These are phyloP conservation scores for Chaetomidium leptoderma DNA, from an alignment of 495 filamentous ascomycete genomes.

Conservation along the genomic window DNA sequence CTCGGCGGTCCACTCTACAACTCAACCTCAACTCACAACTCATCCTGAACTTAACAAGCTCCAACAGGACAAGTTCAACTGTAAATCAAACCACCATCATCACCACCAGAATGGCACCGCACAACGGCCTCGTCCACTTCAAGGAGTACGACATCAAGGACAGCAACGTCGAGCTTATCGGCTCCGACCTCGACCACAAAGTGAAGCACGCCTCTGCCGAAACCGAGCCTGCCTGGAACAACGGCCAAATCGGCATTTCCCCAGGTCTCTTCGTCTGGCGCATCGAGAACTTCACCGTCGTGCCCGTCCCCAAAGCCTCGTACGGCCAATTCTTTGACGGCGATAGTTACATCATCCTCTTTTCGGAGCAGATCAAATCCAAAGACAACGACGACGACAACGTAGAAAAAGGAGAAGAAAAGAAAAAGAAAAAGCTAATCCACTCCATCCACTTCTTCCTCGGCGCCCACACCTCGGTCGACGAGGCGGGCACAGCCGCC, in stretches of 20 bases:
- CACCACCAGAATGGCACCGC: neutral
- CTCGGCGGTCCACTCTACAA: too few relatives aligned
- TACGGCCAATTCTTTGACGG: neutral
- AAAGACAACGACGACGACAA: neutral
- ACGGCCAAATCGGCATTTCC: neutral
- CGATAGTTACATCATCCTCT: slow-evolving; percentile 9
- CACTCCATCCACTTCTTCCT: slow-evolving; percentile 6
- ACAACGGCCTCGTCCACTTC: slow-evolving; percentile 7
- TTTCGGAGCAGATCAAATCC: neutral
- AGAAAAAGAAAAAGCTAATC: neutral
- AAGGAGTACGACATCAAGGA: slow-evolving; percentile 4
- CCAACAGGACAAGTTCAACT: too few relatives aligned
- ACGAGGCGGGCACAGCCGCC: slow-evolving; percentile 2
- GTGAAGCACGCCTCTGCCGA: slow-evolving; percentile 3
- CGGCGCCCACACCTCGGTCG: neutral
- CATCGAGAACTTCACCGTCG: slow-evolving; percentile 1
- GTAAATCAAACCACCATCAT: neutral
- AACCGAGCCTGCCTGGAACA: slow-evolving; percentile 2
- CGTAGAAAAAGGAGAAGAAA: too few relatives aligned
- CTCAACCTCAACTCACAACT: too few relatives aligned
- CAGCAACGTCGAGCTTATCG: slow-evolving; percentile 4
- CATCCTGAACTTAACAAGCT: neutral
- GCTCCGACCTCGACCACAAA: slow-evolving; percentile 2
- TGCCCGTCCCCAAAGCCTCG: neutral
- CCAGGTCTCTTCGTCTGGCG: slow-evolving; percentile 9